A percentile compares a stretch with the other conserved stretches of the same genome.
Evolutionary conservation across 352 stramenopile species (phyloP).

Genomic region (Pythium folliculosum): DNA sequence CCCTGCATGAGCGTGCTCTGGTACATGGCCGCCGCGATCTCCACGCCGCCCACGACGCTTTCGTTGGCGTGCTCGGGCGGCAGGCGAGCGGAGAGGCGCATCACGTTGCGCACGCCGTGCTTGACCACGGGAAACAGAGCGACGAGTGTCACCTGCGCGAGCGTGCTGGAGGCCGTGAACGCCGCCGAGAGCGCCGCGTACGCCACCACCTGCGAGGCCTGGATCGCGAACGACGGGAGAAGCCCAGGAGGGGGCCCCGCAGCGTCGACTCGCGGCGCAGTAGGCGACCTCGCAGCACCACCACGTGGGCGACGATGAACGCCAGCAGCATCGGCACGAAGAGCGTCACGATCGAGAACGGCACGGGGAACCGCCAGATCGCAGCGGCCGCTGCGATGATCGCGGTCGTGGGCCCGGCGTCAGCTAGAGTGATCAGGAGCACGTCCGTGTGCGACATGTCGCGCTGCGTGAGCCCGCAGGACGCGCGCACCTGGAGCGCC

Average conservation of each 20-base stretch:
- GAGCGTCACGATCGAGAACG: background rate
- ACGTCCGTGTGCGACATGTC: background rate
- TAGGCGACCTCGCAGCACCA: background rate
- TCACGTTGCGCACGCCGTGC: background rate
- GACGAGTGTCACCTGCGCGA: background rate
- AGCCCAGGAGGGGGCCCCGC: background rate
- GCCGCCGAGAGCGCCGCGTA: conserved; percentile 14
- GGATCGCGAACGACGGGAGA: conserved; percentile 5
- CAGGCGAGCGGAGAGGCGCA: background rate
- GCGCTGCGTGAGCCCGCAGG: background rate
- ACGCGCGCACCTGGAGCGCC: background rate
- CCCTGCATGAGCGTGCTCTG: conserved; percentile 29
- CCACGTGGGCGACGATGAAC: background rate
- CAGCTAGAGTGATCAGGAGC: background rate
- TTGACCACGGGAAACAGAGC: conserved; percentile 17
- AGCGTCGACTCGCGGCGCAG: background rate
- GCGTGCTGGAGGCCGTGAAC: background rate
- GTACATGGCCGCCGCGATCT: conserved; percentile 27
- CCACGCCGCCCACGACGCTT: conserved; percentile 16
- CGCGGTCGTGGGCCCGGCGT: background rate
- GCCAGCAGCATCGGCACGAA: background rate
- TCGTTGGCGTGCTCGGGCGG: conserved; percentile 2
- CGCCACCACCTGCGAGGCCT: conserved; percentile 19
- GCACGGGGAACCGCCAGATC: conserved; percentile 15
- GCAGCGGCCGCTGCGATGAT: background rate